A percentile compares a stretch with the other conserved stretches of the same genome.
Conservation (phyloP, 805 yeast genomes). For the Starmerella powellii region DNA sequence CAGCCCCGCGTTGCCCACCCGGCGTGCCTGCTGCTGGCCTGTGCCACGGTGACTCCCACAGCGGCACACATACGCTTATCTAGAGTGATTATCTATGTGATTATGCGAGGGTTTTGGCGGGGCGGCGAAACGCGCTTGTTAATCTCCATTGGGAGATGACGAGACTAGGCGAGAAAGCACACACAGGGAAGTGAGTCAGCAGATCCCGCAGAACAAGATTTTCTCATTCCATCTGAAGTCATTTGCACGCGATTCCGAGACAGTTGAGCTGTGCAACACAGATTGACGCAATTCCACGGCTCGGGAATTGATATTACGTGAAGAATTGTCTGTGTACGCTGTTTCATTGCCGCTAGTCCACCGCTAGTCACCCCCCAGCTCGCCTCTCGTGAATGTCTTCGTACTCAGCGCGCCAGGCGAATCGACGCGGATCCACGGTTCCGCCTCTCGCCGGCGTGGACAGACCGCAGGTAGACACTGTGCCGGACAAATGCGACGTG, state of each 20-base stretch:
- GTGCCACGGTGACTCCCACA: no score
- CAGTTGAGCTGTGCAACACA: no score
- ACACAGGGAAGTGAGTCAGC: slow-evolving; percentile 12
- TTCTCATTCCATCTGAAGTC: slow-evolving; percentile 4
- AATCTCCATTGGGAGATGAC: not conserved
- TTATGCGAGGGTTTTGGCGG: no score
- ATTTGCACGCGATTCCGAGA: not conserved
- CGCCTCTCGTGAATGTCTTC: slow-evolving; percentile 27
- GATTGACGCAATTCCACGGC: no score
- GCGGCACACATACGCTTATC: no score
- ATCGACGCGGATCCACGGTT: slow-evolving; percentile 31
- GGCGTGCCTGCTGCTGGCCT: no score
- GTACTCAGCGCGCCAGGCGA: slow-evolving; percentile 31
- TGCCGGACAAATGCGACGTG: slow-evolving; percentile 68
- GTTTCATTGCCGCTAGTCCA: not conserved
- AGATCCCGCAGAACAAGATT: slow-evolving; percentile 15
- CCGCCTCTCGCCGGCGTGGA: slow-evolving; percentile 33
- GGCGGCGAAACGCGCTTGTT: not conserved
- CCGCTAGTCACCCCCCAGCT: not conserved
- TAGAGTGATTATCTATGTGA: no score
- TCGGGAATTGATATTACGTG: not conserved
- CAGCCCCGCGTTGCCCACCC: no score
- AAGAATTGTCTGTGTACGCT: not conserved
- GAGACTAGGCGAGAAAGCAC: not conserved
- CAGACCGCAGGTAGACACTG: slow-evolving; percentile 24